Evolutionary conservation across 805 yeast genomes (phyloP), one percentile per base, ranked within the genome.

Genomic region (Metschnikowia colocasiae): DNA sequence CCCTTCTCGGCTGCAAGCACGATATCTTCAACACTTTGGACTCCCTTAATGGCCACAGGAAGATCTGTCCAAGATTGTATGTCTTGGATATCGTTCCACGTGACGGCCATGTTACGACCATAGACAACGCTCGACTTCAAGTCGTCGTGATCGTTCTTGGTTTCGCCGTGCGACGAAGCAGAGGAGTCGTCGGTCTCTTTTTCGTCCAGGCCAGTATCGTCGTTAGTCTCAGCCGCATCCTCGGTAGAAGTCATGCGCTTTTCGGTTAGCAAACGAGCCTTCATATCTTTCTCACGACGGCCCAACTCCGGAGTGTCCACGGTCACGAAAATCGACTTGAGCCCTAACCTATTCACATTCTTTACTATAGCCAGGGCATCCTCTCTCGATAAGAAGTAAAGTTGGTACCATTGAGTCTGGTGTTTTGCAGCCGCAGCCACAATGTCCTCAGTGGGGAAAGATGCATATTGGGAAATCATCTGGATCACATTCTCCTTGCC

Each of bases 281-380:
- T 60, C 78, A 76, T 74, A 52, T 82, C 85, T 12, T 62, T 59
- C 18, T 61, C 62, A 56, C 85, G 65, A 3, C 56, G 46, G 26
- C 97, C 97, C 36, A 90, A 73, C 51, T 86, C 85, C 6, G 97
- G 97, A 0, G 97, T 96, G 71, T 90, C 97, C 6, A 88, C 96
- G 0, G 97, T 90, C 54, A 90, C 80, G 60, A 89, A 89, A 29
- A 90, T 71, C 3, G 94, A 96, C 58, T 83, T 83, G 63, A 87
- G 69, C 3, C 55, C 55, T 20, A 40, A 27, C 43, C 69, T 60
- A 62, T 85, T 91, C 13, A 89, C 94, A 57, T 83, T 82, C 56
- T 75, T 73, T n/a, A 90, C 80, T 53, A 85, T 71, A 27, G 74
- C 73, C 70, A 29, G 90, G 79, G 45, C 49, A n/a, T 82, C 71